Base-by-base conservation (phyloP, 805 yeast species). In the Schizosaccharomyces lindneri region DNA sequence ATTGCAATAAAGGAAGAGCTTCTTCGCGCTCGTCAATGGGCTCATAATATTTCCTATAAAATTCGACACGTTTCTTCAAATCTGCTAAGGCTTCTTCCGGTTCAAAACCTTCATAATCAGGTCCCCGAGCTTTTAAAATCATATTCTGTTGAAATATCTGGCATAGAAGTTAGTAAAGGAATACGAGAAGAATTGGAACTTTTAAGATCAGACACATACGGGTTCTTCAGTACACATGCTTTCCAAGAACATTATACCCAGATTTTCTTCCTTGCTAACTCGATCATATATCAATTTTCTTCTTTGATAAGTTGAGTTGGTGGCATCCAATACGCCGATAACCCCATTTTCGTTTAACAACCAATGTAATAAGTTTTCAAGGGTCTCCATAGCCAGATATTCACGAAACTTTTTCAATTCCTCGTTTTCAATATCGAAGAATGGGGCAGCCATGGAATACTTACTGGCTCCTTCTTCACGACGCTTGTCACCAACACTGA, bases 401-500 rank as follows among this genome's bases (percentile, higher is more conserved):
- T 76, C 75, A 62, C 96, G 79, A 59, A 87, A 73, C 39, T 76
- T 74, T 3, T 79, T 80, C n/a, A 84, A 80, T 13, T 79, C 74
- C 51, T 75, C 71, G 70, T 90, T 87, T 62, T 80, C 81, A 0
- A 97, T 96, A 41, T 83, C 79, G 68, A 88, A 88, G 68, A 89
- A 87, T 63, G 79, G 83, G 1, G 97, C 96, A 63, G 80, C 79
- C 66, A 90, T 97, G 24, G 73, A 46, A 15, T 66, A 64, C 9
- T 63, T 62, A 61, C 6, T 19, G 61, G 15, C 21, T 24, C 57
- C 57, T 29, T 51, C 57, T 51, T 51, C 36, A 68, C 97, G 78
- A 67, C 98, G 78, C 0, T 97, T 90, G 67, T 93, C 86, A 0
- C 98, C 98, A 41, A 90, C 98, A 68, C 90, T 90, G 75, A 90